Evolutionary conservation across 2,329 filamentous ascomycete genomes (phyloP), one percentile per base, ranked within the genome.

Genomic region (Sclerotinia sclerotiorum): DNA sequence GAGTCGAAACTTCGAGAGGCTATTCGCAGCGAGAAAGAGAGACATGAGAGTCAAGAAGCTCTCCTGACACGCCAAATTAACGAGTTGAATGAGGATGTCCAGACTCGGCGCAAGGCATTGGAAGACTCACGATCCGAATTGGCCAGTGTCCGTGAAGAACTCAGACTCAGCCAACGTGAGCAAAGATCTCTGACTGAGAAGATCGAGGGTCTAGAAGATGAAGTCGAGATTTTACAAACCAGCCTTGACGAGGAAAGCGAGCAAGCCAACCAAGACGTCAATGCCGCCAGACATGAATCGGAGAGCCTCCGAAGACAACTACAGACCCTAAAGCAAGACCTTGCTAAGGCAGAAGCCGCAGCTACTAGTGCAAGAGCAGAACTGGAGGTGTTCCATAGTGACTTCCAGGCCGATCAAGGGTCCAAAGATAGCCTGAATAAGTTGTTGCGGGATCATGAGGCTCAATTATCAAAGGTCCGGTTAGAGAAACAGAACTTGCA

Each of bases 31-130:
- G 91, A 94, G 75, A 85, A 85, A 58, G 85, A 92, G 71, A 88
- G 91, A 32, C 89, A 95, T 74, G 84, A 84, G 71, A 87, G 85
- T 67, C 90, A 94, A 74, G 90, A 94, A 76, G 85, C 85, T 15
- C 80, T 88, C 10, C 81, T 97, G 63, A 86, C 83, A 70, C 84
- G 86, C n/a, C 91, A 95, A 77, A 87, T 97, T 64, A 86, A 90
- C 58, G 89, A 90, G 63, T 82, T 95, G 13, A 89, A 90, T 74
- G 84, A 87, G 60, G 91, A 93, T 69, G 83, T 95, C 17, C 84
- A 90, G 68, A 82, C 85, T 39, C 87, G 90, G 71, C 87, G 90
- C 74, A 81, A 84, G n/a, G 82, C 87, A 55, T 78, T 92, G 7
- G 90, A 90, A 24, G 85, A 86, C 62, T 81, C 90, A 35, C 86